Base-by-base conservation (phyloP, 1,139 yeast species). In the Debaryomycetaceae sp. region DNA sequence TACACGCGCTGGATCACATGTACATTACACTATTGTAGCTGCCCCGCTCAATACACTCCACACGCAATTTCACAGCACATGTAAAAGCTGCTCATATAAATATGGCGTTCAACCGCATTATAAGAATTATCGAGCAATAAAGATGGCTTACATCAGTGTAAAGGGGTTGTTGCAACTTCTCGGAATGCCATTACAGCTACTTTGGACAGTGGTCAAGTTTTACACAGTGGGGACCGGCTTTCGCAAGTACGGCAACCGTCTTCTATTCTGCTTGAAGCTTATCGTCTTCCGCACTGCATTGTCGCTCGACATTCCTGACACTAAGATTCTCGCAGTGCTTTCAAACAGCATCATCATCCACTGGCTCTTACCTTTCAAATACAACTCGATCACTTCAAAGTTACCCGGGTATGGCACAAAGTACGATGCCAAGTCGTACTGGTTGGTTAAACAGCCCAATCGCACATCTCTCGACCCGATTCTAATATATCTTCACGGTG, bases 401-500 rank as follows among this genome's bases (percentile, higher is more conserved):
- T 29, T 46, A 16, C 58, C 61, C 4, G 51, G 53, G 7, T 65
- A 52, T 34, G 72, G 72, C 8, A 49, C 53, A 26, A 41, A 40
- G 19, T 65, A 46, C 37, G 65, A 60, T 31, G 40, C 47, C n/a
- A 48, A 53, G 32, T 58, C 66, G 5, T 44, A 50, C 27, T 67
- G 73, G 72, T 31, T 66, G 9, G 61, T 51, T 4, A 59, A 60
- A 38, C 53, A 51, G 27, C 49, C 50, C 3, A 41, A 49, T 22
- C 43, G 59, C 18, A 42, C 50, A n/a, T 37, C 45, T 0, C 30
- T 37, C 4, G 70, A 65, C 36, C 71, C 71, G 1, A 45, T 67
- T 12, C 43, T 67, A 14, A 45, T 66, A 16, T 66, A 52, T 37
- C 39, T 49, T 10, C 73, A 67, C 38, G 73, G 74, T 12, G 74